phyloP scores from a whole-genome alignment of 2,329 filamentous ascomycete genomes.

The Zalaria obscura region DNA sequence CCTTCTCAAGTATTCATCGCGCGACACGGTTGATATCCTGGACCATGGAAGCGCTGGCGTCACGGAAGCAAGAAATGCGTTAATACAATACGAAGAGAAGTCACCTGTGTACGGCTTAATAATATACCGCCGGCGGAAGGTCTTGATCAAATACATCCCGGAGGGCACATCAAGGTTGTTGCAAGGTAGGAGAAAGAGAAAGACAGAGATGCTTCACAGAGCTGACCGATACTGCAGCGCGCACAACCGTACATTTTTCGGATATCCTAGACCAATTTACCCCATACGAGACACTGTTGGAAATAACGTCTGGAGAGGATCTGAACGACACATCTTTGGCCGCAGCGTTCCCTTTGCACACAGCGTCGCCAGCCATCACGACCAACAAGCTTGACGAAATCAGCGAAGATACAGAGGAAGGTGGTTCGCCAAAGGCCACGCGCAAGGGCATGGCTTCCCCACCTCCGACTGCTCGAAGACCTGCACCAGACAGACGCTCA shows the following conservation, averaged over 20 bases:
- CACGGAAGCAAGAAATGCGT: conserved; percentile 63
- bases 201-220: background rate
- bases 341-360: conserved; percentile 76
- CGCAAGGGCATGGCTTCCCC: background rate
- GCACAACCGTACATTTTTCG: conserved; percentile 58
- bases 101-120: conserved; percentile 88
- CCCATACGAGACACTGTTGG: conserved; percentile 74
- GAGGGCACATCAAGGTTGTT: conserved; percentile 81
- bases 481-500: conserved; percentile 1
- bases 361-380: conserved; percentile 73
- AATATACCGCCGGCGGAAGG: conserved; percentile 76
- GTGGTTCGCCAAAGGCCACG: background rate
- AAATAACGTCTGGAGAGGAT: conserved; percentile 59
- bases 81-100: conserved; percentile 66
- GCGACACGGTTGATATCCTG: conserved; percentile 75
- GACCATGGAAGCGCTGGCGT: conserved; percentile 68
- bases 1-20: conserved; percentile 75
- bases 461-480: background rate
- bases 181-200: conserved; percentile 69
- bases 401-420: conserved; percentile 81
- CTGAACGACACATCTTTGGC: conserved; percentile 80
- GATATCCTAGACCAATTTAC: conserved; percentile 54
- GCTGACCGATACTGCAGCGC: conserved; percentile 42
- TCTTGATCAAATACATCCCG: conserved; percentile 84
- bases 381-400: conserved; percentile 81